phyloP scores from a whole-genome alignment of 768 basidiomycete species.

The Boletus rex-veris region DNA sequence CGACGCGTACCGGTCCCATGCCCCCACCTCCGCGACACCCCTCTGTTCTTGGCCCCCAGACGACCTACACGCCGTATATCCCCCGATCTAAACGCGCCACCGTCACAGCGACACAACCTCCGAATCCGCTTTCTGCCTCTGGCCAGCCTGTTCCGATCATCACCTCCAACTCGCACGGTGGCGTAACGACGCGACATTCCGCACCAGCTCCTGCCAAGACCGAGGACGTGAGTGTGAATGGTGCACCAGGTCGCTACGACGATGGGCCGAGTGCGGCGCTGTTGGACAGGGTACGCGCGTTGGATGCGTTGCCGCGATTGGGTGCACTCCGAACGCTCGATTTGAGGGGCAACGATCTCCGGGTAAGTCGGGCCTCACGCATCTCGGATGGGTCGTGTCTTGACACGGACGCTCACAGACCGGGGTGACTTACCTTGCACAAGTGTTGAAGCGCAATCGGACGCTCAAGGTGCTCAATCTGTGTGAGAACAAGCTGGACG shows the following conservation, averaged over 20 bases:
- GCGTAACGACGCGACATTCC: slow-evolving; percentile 46
- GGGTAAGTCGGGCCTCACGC: slow-evolving; percentile 49
- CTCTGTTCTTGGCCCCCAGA: slow-evolving; percentile 47
- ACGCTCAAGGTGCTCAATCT: slow-evolving; percentile 93
- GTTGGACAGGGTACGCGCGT: slow-evolving; percentile 83
- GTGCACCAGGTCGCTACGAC: slow-evolving; percentile 16
- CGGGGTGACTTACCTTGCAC: slow-evolving; percentile 87
- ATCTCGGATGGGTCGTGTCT: background rate
- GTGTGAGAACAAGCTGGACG: slow-evolving; percentile 91
- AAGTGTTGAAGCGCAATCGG: slow-evolving; percentile 93
- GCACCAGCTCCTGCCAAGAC: background rate
- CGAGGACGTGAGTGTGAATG: slow-evolving; percentile 2
- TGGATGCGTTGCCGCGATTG: slow-evolving; percentile 81
- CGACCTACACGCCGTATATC: slow-evolving; percentile 82
- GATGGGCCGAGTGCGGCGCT: slow-evolving; percentile 70
- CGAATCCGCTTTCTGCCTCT: slow-evolving; percentile 38
- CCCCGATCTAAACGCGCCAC: slow-evolving; percentile 54
- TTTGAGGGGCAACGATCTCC: slow-evolving; percentile 87
- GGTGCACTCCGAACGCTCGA: slow-evolving; percentile 88
- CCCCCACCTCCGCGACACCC: slow-evolving; percentile 52
- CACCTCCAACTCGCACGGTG: slow-evolving; percentile 57
- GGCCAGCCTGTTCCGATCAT: slow-evolving; percentile 64
- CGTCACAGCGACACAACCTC: slow-evolving; percentile 13
- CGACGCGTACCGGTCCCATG: slow-evolving; percentile 37
- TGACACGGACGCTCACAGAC: slow-evolving; percentile 32